A percentile compares a stretch with the other conserved stretches of the same genome.
These are phyloP conservation scores for Neohortaea acidophila DNA, from an alignment of 495 filamentous ascomycete species.

Conservation along the genomic window DNA sequence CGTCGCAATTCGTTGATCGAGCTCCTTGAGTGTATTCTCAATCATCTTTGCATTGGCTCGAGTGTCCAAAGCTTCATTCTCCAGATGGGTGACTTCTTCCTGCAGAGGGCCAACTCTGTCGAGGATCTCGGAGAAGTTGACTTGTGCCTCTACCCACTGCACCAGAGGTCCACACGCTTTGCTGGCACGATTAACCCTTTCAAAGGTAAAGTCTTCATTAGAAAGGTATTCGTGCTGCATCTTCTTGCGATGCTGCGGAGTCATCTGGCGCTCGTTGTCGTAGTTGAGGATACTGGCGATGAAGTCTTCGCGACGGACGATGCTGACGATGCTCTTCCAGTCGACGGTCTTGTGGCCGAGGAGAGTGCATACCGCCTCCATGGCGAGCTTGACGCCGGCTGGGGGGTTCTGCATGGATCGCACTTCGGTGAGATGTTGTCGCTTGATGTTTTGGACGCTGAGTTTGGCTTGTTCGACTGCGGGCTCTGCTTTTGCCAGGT, in stretches of 20 bases:
- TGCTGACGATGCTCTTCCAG: slow-evolving; percentile 79
- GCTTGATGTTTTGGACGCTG: slow-evolving; percentile 95
- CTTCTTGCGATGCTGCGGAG: slow-evolving; percentile 55
- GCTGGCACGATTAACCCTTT: slow-evolving; percentile 85
- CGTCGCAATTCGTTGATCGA: slow-evolving; percentile 83
- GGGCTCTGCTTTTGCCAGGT: slow-evolving; percentile 83
- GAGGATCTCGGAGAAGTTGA: slow-evolving; percentile 91
- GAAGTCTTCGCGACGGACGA: slow-evolving; percentile 85
- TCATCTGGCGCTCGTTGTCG: slow-evolving; percentile 94
- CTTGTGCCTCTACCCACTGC: slow-evolving; percentile 94
- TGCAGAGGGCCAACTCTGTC: slow-evolving; percentile 87
- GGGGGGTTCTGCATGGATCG: slow-evolving; percentile 90
- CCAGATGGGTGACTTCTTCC: slow-evolving; percentile 74
- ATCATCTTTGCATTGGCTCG: slow-evolving; percentile 88
- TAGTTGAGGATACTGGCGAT: slow-evolving; percentile 97
- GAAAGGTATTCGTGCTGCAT: slow-evolving; percentile 89
- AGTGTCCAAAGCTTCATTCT: slow-evolving; percentile 79
- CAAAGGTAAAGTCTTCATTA: slow-evolving; percentile 87
- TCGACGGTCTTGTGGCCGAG: slow-evolving; percentile 78
- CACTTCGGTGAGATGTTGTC: slow-evolving; percentile 91
- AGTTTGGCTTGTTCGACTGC: slow-evolving; percentile 84
- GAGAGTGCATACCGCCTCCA: slow-evolving; percentile 89
- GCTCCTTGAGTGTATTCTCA: slow-evolving; percentile 62
- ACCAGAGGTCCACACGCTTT: slow-evolving; percentile 95
- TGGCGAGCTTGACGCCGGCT: slow-evolving; percentile 70